These are phyloP conservation scores for Paecilomyces variotii DNA, from an alignment of 2,329 filamentous ascomycete genomes.

Conservation along the genomic window DNA sequence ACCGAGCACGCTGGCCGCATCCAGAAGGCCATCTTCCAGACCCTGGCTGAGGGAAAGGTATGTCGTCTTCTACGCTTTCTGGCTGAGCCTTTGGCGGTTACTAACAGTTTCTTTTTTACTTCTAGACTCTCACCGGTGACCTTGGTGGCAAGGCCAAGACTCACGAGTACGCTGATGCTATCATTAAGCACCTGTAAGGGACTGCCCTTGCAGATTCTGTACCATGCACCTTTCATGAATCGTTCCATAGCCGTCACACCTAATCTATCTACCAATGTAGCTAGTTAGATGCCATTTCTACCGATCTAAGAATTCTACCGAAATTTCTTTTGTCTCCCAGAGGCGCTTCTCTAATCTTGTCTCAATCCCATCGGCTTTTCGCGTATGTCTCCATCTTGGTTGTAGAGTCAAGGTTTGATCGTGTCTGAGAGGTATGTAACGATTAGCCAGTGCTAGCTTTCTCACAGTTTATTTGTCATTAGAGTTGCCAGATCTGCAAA, in stretches of 20 bases:
- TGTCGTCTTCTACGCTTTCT: slow-evolving; percentile 13
- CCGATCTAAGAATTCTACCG: slow-evolving; percentile 5
- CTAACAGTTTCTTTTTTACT: slow-evolving; percentile 7
- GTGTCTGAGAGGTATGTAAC: background rate
- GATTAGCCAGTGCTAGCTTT: background rate
- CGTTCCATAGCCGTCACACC: slow-evolving; percentile 19
- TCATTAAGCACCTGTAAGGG: slow-evolving; percentile 60
- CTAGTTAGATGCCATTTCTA: slow-evolving; percentile 16
- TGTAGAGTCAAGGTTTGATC: background rate
- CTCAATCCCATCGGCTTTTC: background rate
- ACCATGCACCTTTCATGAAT: slow-evolving; percentile 26
- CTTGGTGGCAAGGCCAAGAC: slow-evolving; percentile 96
- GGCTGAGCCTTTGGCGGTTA: background rate
- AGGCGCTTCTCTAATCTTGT: background rate
- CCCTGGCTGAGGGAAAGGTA: slow-evolving; percentile 89
- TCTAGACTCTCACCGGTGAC: slow-evolving; percentile 75
- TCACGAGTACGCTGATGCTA: slow-evolving; percentile 83
- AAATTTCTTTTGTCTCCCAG: slow-evolving; percentile 5
- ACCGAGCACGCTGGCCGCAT: slow-evolving; percentile 77
- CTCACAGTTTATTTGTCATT: background rate
- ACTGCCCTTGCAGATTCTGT: slow-evolving; percentile 18
- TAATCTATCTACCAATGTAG: slow-evolving; percentile 27
- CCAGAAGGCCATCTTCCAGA: slow-evolving; percentile 91
- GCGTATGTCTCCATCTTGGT: background rate
- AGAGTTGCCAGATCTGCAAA: background rate